phyloP scores from a whole-genome alignment of 2,329 filamentous ascomycete genomes.

The Golovinomyces cichoracearum region DNA sequence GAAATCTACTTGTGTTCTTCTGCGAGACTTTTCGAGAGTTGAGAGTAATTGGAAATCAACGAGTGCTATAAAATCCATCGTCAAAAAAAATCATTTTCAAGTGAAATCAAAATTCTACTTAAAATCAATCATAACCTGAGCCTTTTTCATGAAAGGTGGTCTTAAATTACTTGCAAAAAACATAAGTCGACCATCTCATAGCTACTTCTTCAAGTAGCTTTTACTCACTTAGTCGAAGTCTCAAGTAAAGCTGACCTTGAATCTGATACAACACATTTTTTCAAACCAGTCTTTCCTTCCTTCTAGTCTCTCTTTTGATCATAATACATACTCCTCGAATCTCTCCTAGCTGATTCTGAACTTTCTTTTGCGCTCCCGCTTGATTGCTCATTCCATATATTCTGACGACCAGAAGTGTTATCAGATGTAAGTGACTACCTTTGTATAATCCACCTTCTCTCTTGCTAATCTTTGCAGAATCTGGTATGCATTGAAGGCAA shows the following conservation, averaged over 20 bases:
- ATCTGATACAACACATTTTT: not conserved
- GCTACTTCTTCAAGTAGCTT: not conserved
- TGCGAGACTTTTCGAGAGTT: too few relatives aligned
- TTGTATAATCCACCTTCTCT: not conserved
- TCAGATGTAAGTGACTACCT: constrained; percentile 3
- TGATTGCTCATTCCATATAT: constrained; percentile 10
- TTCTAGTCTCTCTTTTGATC: not conserved
- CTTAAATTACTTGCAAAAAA: too few relatives aligned
- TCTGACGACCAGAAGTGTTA: not conserved
- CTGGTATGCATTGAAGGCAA: constrained; percentile 1
- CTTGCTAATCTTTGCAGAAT: not conserved
- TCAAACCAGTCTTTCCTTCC: not conserved
- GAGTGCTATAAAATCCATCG: too few relatives aligned
- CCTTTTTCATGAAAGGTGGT: too few relatives aligned
- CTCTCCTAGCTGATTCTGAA: constrained; percentile 5
- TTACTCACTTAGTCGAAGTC: not conserved
- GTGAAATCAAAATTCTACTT: too few relatives aligned
- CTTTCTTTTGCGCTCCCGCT: constrained; percentile 7
- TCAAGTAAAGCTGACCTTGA: not conserved
- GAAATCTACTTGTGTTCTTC: too few relatives aligned
- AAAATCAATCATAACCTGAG: too few relatives aligned
- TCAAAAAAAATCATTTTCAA: too few relatives aligned
- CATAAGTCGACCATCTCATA: too few relatives aligned
- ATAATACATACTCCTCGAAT: constrained; percentile 1
- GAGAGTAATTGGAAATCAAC: too few relatives aligned